phyloP scores from a whole-genome alignment of 108 stramenopile species.

The Pseudonitzschia delicatissima region DNA sequence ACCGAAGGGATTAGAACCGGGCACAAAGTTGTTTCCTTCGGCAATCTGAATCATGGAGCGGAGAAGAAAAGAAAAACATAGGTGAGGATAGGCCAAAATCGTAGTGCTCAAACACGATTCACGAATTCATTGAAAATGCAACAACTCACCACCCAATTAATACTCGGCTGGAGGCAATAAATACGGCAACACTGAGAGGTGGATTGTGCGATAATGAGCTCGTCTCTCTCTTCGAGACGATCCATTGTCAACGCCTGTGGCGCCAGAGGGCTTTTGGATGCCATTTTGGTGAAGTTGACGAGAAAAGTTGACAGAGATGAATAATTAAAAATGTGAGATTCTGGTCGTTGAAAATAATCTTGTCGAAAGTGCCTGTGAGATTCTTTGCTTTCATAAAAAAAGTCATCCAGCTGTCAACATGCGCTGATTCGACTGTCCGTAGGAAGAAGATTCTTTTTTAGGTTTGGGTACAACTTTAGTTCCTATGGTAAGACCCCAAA shows the following conservation, averaged over 20 bases:
- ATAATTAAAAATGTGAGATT: not conserved
- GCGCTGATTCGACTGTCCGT: too few relatives aligned
- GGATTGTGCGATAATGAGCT: slow-evolving; percentile 30
- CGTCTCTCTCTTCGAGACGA: slow-evolving; percentile 20
- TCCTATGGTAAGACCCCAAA: too few relatives aligned
- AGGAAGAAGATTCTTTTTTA: too few relatives aligned
- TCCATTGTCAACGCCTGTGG: slow-evolving; percentile 34
- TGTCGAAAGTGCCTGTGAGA: not conserved
- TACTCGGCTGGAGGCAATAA: slow-evolving; percentile 22
- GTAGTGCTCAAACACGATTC: not conserved
- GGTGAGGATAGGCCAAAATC: not conserved
- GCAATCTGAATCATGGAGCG: not conserved
- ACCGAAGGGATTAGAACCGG: slow-evolving; percentile 16
- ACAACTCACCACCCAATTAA: slow-evolving; percentile 29
- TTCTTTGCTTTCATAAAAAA: too few relatives aligned
- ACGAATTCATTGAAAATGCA: not conserved
- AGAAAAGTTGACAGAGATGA: not conserved
- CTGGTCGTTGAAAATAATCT: not conserved
- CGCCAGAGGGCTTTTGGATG: slow-evolving; percentile 2
- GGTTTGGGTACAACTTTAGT: too few relatives aligned
- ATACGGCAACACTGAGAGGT: slow-evolving; percentile 30
- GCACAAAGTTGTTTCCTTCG: slow-evolving; percentile 20
- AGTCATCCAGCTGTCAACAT: too few relatives aligned
- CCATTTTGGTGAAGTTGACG: not conserved
- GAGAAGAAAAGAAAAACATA: not conserved